A percentile compares a stretch with the other conserved stretches of the same genome.
Evolutionary conservation across 768 basidiomycete species (phyloP).

Genomic region (Tubosaeta sp.): DNA sequence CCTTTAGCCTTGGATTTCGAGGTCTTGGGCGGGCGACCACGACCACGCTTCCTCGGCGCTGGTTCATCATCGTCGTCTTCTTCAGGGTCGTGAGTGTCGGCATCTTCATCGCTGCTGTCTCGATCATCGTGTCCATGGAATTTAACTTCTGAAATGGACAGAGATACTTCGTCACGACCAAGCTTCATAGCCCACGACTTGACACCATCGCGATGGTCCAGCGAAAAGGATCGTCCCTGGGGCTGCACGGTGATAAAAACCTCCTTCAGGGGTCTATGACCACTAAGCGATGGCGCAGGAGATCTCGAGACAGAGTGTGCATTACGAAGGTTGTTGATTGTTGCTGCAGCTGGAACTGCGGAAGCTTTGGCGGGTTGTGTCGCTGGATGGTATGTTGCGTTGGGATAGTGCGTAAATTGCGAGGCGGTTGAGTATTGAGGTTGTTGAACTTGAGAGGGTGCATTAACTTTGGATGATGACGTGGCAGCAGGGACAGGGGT

Average conservation of each 20-base stretch:
- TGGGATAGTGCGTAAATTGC: constrained; percentile 49
- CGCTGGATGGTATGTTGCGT: constrained; percentile 43
- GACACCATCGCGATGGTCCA: constrained; percentile 70
- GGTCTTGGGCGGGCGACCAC: constrained; percentile 32
- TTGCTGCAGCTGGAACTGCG: constrained; percentile 1
- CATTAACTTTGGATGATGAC: constrained; percentile 15
- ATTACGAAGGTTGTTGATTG: constrained; percentile 16
- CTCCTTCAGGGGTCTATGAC: constrained; percentile 46
- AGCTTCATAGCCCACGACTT: constrained; percentile 69
- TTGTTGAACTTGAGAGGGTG: constrained; percentile 33
- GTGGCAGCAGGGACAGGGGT: constrained; percentile 16
- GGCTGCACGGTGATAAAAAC: constrained; percentile 58
- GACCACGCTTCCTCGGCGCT: constrained; percentile 40
- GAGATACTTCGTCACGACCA: constrained; percentile 48
- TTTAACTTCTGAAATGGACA: constrained; percentile 51
- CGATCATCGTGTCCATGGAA: constrained; percentile 58
- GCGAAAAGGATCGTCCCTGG: constrained; percentile 48
- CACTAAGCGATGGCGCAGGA: constrained; percentile 27
- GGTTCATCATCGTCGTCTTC: constrained; percentile 34
- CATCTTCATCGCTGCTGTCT: constrained; percentile 55
- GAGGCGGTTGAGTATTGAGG: constrained; percentile 33
- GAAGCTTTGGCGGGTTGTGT: constrained; percentile 22
- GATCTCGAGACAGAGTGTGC: constrained; percentile 32
- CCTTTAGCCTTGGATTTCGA: constrained; percentile 32
- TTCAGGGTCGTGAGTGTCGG: constrained; percentile 41